Conservation (phyloP, 805 yeast genomes). For the Geotrichum ghanense region DNA sequence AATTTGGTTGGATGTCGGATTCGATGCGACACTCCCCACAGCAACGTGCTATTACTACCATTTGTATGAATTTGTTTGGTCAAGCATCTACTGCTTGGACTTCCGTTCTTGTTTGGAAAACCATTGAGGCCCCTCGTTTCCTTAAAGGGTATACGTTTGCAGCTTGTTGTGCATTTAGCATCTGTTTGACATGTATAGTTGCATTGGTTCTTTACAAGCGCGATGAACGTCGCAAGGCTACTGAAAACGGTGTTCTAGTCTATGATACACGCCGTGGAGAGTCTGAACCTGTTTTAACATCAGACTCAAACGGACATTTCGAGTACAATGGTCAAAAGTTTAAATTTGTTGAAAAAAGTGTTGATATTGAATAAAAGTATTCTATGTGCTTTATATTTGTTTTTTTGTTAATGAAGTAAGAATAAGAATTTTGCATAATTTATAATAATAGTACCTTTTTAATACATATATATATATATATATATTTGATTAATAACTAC, state of each 20-base stretch:
- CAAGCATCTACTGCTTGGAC: conserved; percentile 44
- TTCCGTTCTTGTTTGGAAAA: conserved; percentile 32
- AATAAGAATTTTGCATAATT: too few species aligned
- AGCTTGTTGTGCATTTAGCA: conserved; percentile 10
- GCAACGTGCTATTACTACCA: conserved; percentile 38
- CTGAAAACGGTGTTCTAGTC: conserved; percentile 37
- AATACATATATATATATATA: too few species aligned
- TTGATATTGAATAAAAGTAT: background rate
- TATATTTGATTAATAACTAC: too few species aligned
- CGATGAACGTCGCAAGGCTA: conserved; percentile 37
- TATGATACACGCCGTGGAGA: conserved; percentile 32
- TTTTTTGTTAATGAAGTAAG: too few species aligned
- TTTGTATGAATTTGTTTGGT: conserved; percentile 38
- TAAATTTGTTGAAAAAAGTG: background rate
- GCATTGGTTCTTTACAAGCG: conserved; percentile 43
- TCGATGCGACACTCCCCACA: conserved; percentile 41
- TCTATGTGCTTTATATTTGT: too few species aligned
- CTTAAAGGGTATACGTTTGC: conserved; percentile 17
- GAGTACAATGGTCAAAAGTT: background rate
- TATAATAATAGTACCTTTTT: too few species aligned
- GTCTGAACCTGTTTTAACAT: conserved; percentile 9
- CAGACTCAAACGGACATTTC: background rate
- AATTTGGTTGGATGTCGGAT: conserved; percentile 49
- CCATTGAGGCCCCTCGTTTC: conserved; percentile 20
- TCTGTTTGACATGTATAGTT: conserved; percentile 18